Conservation (phyloP, 1,284 basidiomycete species). For the Cryptococcus neoformans region DNA sequence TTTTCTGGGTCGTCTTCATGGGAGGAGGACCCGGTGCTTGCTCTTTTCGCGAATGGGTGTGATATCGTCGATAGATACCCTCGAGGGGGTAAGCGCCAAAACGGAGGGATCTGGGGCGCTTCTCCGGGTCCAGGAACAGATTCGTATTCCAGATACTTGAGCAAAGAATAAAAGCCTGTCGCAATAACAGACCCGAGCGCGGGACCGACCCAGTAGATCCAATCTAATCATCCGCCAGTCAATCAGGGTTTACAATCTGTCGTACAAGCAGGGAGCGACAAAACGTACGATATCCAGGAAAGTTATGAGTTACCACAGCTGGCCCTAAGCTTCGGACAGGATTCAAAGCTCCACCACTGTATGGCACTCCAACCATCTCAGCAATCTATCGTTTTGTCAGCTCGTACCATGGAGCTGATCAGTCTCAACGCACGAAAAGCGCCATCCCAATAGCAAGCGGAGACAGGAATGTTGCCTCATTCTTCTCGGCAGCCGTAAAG, state of each 20-base stretch:
- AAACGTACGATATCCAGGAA: constrained; percentile 32
- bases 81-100: background rate
- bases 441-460: constrained; percentile 55
- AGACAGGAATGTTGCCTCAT: constrained; percentile 54
- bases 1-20: background rate
- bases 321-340: constrained; percentile 50
- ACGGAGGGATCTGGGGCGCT: background rate
- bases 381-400: constrained; percentile 25
- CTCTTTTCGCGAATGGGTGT: constrained; percentile 3
- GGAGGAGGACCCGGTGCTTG: background rate
- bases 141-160: constrained; percentile 47
- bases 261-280: background rate
- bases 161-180: constrained; percentile 46
- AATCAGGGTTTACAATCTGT: background rate
- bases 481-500: constrained; percentile 53
- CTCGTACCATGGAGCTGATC: background rate
- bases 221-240: constrained; percentile 15
- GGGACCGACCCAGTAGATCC: constrained; percentile 50
- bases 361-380: constrained; percentile 50
- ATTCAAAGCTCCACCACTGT: constrained; percentile 49
- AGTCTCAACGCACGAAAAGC: constrained; percentile 39
- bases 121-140: constrained; percentile 43
- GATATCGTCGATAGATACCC: background rate
- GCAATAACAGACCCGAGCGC: constrained; percentile 41
- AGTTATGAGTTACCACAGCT: constrained; percentile 36